Evolutionary conservation across 169 alveolate species (phyloP), one percentile per base, ranked within the genome.

Genomic region (Plasmodium gaboni): DNA sequence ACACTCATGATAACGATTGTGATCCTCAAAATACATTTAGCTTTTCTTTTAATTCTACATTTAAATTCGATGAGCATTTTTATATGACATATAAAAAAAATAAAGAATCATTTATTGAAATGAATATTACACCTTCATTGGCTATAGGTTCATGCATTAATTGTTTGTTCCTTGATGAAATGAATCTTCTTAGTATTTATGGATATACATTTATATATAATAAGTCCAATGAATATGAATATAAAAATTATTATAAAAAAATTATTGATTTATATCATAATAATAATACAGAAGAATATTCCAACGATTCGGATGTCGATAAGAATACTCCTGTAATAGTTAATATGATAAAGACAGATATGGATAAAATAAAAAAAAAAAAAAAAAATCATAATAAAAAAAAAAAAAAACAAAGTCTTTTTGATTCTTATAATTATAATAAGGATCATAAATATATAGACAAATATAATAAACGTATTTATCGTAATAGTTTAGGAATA

Each of bases 21-120:
- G 87, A 86, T 42, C 92, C 86, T 2, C 74, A 86, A 32, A 86
- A 86, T 53, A 86, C 87, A 1, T 86, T 86, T 63, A 86, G 76
- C 32, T 86, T 86, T 65, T 86, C 92, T 44, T 86, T 86, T 65
- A 86, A 86, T 32, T 86, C 92, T 13, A 86, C 92, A 57, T 86
- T 70, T 73, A 86, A 86, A 59, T 69, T 70, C 72, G 74, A 86
- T 51, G 68, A 32, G 0, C 53, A 59, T 6, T 86, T 59, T 86
- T 86, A 70, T 86, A 17, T 26, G 1, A 32, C 51, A 5, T 86
- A 70, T 38, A 71, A 59, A 70, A 46, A 86, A 59, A 86, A 60
- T 28, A 86, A 71, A 50, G 61, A 86, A 44, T 86, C 86, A 24
- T 86, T 86, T 71, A 65, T 60, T 13, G 74, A 86, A 61, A 86